Conservation (phyloP, 1,284 basidiomycete species). For the Tilletia caries region DNA sequence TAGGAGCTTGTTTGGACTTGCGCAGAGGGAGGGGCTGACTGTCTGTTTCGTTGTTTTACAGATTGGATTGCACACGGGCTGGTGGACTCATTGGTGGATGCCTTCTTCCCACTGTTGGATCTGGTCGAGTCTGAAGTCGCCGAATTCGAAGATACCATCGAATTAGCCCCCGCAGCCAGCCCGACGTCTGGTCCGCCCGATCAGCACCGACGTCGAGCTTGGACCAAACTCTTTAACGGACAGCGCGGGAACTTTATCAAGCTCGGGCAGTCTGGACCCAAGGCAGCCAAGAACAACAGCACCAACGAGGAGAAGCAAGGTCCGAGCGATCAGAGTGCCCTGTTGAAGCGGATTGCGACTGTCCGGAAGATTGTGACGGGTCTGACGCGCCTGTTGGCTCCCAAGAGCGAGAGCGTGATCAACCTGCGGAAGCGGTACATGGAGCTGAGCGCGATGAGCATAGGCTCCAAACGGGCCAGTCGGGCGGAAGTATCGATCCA, state of each 20-base stretch:
- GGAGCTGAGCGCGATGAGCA: slow-evolving; percentile 47
- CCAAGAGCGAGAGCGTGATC: slow-evolving; percentile 78
- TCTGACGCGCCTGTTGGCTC: slow-evolving; percentile 70
- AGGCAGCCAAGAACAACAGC: not conserved
- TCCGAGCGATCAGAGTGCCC: slow-evolving; percentile 52
- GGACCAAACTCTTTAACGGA: not conserved
- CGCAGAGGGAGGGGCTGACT: not conserved
- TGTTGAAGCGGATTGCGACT: slow-evolving; percentile 71
- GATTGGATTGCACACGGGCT: slow-evolving; percentile 92
- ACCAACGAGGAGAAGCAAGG: not conserved
- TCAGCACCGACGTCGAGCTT: not conserved
- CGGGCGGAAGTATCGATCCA: slow-evolving; percentile 62
- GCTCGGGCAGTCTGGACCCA: not conserved
- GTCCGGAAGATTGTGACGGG: slow-evolving; percentile 78
- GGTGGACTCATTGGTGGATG: slow-evolving; percentile 88
- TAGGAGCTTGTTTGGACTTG: not conserved
- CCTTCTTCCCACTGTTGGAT: slow-evolving; percentile 82
- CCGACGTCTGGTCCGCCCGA: too few species aligned
- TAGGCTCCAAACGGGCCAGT: slow-evolving; percentile 14
- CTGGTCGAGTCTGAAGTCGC: slow-evolving; percentile 79
- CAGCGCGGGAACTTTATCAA: not conserved
- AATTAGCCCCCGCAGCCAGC: not conserved
- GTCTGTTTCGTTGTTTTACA: not conserved
- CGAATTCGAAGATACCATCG: slow-evolving; percentile 58
- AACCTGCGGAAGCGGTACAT: slow-evolving; percentile 71